Conservation (phyloP, 83 land plant species). For the Picea mariana region DNA sequence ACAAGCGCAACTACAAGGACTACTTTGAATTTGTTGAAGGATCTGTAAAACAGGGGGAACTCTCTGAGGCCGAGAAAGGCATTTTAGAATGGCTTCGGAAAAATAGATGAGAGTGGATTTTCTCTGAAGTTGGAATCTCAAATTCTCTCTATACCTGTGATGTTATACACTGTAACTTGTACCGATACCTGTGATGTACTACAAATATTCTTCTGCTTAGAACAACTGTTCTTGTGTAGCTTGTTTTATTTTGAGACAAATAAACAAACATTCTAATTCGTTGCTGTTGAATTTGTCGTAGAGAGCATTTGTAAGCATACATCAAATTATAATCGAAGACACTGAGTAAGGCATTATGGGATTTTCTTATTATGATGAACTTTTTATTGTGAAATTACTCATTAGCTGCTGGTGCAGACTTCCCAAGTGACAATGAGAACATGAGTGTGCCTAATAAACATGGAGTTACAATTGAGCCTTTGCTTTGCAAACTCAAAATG, state of each 20-base stretch:
- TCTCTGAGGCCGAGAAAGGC: slow-evolving; percentile 76
- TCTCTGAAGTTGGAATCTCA: neutral
- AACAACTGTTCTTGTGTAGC: neutral
- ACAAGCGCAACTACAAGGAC: slow-evolving; percentile 87
- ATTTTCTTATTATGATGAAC: too few relatives aligned
- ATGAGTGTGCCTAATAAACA: too few relatives aligned
- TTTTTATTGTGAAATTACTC: too few relatives aligned
- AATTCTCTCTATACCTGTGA: neutral
- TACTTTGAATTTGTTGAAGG: slow-evolving; percentile 85
- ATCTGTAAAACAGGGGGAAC: slow-evolving; percentile 41
- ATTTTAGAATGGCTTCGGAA: slow-evolving; percentile 77
- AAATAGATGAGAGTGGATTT: slow-evolving; percentile 34
- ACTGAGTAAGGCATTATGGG: too few relatives aligned
- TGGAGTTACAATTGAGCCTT: too few relatives aligned
- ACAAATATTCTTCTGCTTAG: neutral
- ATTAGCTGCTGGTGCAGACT: too few relatives aligned
- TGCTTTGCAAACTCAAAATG: too few relatives aligned
- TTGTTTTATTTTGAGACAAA: neutral
- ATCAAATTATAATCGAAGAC: too few relatives aligned
- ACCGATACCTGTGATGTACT: neutral
- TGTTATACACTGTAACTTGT: neutral
- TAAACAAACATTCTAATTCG: neutral
- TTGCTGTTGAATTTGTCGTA: neutral
- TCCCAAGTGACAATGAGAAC: too few relatives aligned
- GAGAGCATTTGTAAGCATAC: too few relatives aligned